Base-by-base conservation (phyloP, 805 yeast species). In the Sungouiozyma intestinalis region DNA sequence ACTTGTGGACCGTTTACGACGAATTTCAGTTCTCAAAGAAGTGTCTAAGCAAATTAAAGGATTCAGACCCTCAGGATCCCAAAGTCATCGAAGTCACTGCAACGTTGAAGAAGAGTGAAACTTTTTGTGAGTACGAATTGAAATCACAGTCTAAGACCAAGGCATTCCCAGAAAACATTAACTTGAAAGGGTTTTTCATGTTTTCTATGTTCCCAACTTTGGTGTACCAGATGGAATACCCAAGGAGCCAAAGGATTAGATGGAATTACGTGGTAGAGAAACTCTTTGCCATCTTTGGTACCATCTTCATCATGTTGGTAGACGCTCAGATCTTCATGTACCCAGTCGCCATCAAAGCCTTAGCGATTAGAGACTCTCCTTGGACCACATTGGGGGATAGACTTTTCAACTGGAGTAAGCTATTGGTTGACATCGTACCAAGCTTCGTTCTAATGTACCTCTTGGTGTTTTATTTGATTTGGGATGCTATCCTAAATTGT, bases 401-500 rank as follows among this genome's bases (percentile, higher is more conserved):
- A 36, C 42, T 53, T 15, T 38, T 40, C 15, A 51, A 51, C 43
- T 58, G 62, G 60, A 44, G 48, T 14, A 48, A 53, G n/a, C 52
- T 74, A 16, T 71, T 90, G 0, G 44, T 77, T 0, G 94, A 86
- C 53, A 66, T 86, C 53, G 75, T 85, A 31, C 94, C 95, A 16
- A 81, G 88, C 16, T 85, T 92, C 58, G 65, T 85, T 32, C 60
- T 79, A 41, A 74, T 82, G 60, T 90, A 87, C 58, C 53, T 92
- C 40, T 65, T 92, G 44, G 79, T 76, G 0, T 92, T 88, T 64
- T 88, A 84, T 58, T 67, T 92, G 47, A 92, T 94, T 47, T 94
- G 98, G 98, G 97, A 92, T 54, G 81, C 90, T 4, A 90, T 90
- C 40, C 67, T 88, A 52, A 90, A 88, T 56, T 81, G 83, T 18